A percentile compares a stretch with the other conserved stretches of the same genome.
Evolutionary conservation across 2,329 filamentous ascomycete species (phyloP).

Genomic region (Aspergillus ochraceus): DNA sequence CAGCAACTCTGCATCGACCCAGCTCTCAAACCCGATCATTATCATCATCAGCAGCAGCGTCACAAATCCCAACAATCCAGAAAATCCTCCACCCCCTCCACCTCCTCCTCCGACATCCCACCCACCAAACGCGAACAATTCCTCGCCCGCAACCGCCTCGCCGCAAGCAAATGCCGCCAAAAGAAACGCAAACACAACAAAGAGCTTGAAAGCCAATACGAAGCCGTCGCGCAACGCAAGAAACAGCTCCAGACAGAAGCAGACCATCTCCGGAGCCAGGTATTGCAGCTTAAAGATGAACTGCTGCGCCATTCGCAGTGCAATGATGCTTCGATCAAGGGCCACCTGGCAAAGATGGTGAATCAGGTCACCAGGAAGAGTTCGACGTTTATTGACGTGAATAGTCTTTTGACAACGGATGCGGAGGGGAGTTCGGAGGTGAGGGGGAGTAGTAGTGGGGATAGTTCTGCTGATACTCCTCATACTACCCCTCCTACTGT

Average conservation of each 20-base stretch:
- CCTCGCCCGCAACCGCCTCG: not conserved
- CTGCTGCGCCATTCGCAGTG: not conserved
- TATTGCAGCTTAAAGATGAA: not conserved
- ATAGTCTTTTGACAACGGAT: no score
- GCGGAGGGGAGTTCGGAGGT: no score
- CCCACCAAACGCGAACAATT: not conserved
- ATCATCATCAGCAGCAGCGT: no score
- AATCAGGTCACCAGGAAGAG: not conserved
- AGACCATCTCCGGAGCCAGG: not conserved
- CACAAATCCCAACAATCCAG: no score
- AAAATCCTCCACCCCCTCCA: not conserved
- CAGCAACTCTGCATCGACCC: no score
- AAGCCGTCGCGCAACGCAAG: not conserved
- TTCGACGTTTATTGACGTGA: no score
- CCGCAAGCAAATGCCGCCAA: not conserved
- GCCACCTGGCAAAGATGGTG: not conserved
- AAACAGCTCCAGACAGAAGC: not conserved
- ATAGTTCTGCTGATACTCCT: no score
- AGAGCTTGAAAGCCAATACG: not conserved
- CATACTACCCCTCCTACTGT: no score
- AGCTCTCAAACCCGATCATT: no score
- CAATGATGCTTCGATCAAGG: not conserved
- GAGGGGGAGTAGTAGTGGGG: no score
- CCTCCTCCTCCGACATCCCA: no score
- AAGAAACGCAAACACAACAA: not conserved